Conservation (phyloP, 768 basidiomycete genomes). For the Tricholomella constricta region DNA sequence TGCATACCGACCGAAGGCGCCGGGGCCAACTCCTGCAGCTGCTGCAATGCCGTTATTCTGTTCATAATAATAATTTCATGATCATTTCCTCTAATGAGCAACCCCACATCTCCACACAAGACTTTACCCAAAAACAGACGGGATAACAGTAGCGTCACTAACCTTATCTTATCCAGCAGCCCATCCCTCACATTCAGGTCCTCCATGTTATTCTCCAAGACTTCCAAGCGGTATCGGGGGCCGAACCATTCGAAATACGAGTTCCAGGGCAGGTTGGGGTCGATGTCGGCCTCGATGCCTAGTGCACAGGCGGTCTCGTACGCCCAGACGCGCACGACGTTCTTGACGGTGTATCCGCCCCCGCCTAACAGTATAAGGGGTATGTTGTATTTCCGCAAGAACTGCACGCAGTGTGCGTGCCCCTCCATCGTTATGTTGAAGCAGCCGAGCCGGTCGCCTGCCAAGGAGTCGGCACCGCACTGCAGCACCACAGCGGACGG, state of each 20-base stretch:
- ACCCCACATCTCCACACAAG: too few species aligned
- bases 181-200: slow-evolving; percentile 84
- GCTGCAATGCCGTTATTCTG: slow-evolving; percentile 41
- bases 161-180: slow-evolving; percentile 81
- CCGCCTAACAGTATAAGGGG: slow-evolving; percentile 93
- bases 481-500: slow-evolving; percentile 91
- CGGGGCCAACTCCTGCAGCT: slow-evolving; percentile 46
- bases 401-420: slow-evolving; percentile 89
- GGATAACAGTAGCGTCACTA: slow-evolving; percentile 24
- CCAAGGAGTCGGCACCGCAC: slow-evolving; percentile 94
- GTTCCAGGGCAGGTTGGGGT: slow-evolving; percentile 81
- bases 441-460: slow-evolving; percentile 93
- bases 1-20: slow-evolving; percentile 90
- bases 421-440: slow-evolving; percentile 97
- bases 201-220: slow-evolving; percentile 91
- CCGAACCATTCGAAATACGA: slow-evolving; percentile 98
- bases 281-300: slow-evolving; percentile 79
- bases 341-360: slow-evolving; percentile 96
- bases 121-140: too few species aligned
- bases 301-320: slow-evolving; percentile 96
- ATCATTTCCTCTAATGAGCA: too few species aligned
- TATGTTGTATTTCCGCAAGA: slow-evolving; percentile 77
- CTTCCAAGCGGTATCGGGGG: slow-evolving; percentile 90
- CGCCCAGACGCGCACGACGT: slow-evolving; percentile 93
- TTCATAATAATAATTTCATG: background rate